Base-by-base conservation (phyloP, 371 early-diverging fungal genomes). In the Thermomucor indicae-seudaticae region DNA sequence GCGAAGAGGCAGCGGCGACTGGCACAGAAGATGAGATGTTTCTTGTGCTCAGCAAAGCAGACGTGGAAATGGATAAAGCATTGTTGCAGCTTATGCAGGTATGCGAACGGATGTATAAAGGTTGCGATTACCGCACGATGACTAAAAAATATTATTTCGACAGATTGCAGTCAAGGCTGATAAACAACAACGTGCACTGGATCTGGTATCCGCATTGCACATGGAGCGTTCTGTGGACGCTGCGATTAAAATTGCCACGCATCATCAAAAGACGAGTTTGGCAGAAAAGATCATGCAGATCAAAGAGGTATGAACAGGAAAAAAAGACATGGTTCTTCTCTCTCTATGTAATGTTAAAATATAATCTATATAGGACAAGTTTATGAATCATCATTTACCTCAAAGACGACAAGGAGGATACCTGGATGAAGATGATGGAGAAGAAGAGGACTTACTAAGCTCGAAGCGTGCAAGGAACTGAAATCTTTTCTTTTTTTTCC, bases 261-360 rank as follows among this genome's bases (percentile, higher is more conserved):
- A 76, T 52, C 70, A 86, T 53, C 78, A 79, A 34, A 63, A 81
- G 29, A 70, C 81, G 4, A 65, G 57, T 11, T 60, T 95, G 31
- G 93, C 92, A 17, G 91, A 94, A 44, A 82, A 86, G 28, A 81
- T 96, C 55, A 83, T 75, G 47, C 65, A 79, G 32, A 54, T 94
- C 19, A 86, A 86, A 60, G 90, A 92, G 76, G 82, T 54, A 42
- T 40, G 24, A 38, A n/a, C n/a, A n/a, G n/a, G n/a, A n/a, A n/a
- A n/a, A n/a, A n/a, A n/a, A n/a, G n/a, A n/a, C n/a, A n/a, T n/a
- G n/a, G n/a, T n/a, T n/a, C n/a, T n/a, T n/a, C n/a, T n/a, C n/a
- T n/a, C n/a, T n/a, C n/a, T n/a, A n/a, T n/a, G n/a, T n/a, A n/a
- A n/a, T n/a, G n/a, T n/a, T n/a, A n/a, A n/a, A n/a, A n/a, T n/a